Evolutionary conservation across 108 stramenopile genomes (phyloP), one percentile per base, ranked within the genome.

Genomic region (Epipyxis sp.): DNA sequence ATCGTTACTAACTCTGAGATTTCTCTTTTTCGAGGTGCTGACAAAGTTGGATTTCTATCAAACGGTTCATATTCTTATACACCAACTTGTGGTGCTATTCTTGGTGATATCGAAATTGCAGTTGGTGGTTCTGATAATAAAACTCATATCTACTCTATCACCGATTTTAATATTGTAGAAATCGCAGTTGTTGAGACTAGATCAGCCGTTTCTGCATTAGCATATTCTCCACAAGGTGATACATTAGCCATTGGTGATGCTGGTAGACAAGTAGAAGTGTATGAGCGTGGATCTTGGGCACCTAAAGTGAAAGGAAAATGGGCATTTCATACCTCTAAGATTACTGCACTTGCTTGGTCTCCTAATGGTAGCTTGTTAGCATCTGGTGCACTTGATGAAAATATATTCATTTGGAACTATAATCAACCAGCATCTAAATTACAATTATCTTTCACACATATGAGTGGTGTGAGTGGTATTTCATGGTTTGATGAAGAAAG

Each of bases 101-200:
- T 79, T 59, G 86, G 90, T 44, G 94, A 91, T 44, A 83, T 86
- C 34, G 91, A 87, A 50, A 87, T 94, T 40, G 94, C 90, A 74
- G 92, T 94, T n/a, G 94, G 96, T 29, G 94, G 93, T n/a, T 78
- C 91, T 59, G 94, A 95, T 65, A 86, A 89, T 82, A 91, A 94
- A 59, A 92, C 94, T 69, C 88, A 94, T 79, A 83, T 97, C 27
- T 97, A 95, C 80, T 62, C 50, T 37, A 76, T 86, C 27, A 77
- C 69, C 59, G 40, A 35, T 43, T 44, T 72, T 16, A 43, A 72
- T 43, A 34, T 50, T 0, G 41, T 43, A 10, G 20, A 44, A 16
- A 42, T 37, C 20, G 80, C 40, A 69, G 20, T 34, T 84, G 1
- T 57, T 44, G 43, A 59, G 77, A 41, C 83, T 76, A 40, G 83